Base-by-base conservation (phyloP, 2,329 filamentous ascomycete genomes). In the Pseudogymnoascus sp. region DNA sequence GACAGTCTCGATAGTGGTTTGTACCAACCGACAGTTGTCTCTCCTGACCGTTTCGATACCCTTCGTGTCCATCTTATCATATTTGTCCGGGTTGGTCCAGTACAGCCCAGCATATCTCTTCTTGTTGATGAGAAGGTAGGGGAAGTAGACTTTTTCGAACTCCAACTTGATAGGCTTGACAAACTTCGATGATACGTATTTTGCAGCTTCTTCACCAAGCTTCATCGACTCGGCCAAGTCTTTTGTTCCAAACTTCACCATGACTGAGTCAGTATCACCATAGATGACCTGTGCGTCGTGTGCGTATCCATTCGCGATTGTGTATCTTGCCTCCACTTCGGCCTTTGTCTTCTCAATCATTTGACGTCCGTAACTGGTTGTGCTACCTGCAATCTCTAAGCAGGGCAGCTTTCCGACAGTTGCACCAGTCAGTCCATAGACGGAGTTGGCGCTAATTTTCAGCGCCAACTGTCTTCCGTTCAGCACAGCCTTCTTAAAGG, bases 41-140 rank as follows among this genome's bases (percentile, higher is more conserved):
- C 95, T 84, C 69, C 95, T 88, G 56, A 99, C 96, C 3, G 95
- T 99, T 77, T 99, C 95, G 68, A 99, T 97, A 82, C 95, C 95
- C 76, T 99, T 99, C 65, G 91, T 97, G 76, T 99, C 95, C 96
- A 99, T 99, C 81, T 97, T 99, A 83, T 99, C 96, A 75, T 89
- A 95, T 76, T 96, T 97, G 44, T 93, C 85, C 0, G 93, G 86
- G 68, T 89, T 95, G 4, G 95, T 99, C 93, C 93, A 99, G 78
- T 91, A 97, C 33, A 99, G 78, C n/a, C 95, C 95, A 7, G 95
- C 95, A 72, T 99, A 99, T 67, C 95, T 89, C 81, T 99, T 99
- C 82, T 99, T 99, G 86, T 99, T 99, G 86, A 99, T 99, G 61
- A 99, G 83, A 35, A 99, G 82, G 74, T 99, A 99, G 0, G 95